Base-by-base conservation (phyloP, 495 filamentous ascomycete species). In the Penicillium herquei region DNA sequence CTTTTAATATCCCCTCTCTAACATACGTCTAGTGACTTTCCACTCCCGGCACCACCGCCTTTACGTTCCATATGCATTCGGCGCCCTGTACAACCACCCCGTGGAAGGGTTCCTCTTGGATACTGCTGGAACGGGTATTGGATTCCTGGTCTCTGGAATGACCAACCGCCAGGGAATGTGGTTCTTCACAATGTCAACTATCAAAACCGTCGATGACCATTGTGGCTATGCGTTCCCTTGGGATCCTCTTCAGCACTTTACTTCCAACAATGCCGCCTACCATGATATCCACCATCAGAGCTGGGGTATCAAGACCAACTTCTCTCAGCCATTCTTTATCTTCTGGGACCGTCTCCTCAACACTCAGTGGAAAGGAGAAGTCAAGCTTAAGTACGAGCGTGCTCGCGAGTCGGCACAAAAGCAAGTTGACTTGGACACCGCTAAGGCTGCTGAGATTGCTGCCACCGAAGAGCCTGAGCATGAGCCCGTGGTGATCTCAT, bases 281-380 rank as follows among this genome's bases (percentile, higher is more conserved):
- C 94, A 98, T 70, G 94, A 98, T 68, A 90, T 98, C 49, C 94
- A 98, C 70, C 94, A 98, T 73, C 94, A 98, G 75, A 96, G 90
- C 75, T 98, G 93, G 94, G 94, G 94, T 45, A 96, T 98, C 77
- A 97, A 81, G 62, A 79, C 68, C 37, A 81, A 81, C 55, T 81
- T 79, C 59, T 79, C 78, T 1, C 78, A 81, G 50, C 78, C 77
- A 13, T 81, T 80, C 63, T 79, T 78, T 51, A 77, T 65, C 48
- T 76, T 81, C 63, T 81, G 78, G 78, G 78, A 81, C 52, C 71
- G 75, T 30, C 54, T 80, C 6, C 65, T 80, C 13, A 64, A 65
- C 16, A 81, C 78, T 14, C 68, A 71, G 44, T 81, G 77, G 77
- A 69, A 64, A 31, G 74, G 78, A 39, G 74, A 78, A 18, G 69